Evolutionary conservation across 2,329 filamentous ascomycete genomes (phyloP).

Genomic region (Diatrype stigma): DNA sequence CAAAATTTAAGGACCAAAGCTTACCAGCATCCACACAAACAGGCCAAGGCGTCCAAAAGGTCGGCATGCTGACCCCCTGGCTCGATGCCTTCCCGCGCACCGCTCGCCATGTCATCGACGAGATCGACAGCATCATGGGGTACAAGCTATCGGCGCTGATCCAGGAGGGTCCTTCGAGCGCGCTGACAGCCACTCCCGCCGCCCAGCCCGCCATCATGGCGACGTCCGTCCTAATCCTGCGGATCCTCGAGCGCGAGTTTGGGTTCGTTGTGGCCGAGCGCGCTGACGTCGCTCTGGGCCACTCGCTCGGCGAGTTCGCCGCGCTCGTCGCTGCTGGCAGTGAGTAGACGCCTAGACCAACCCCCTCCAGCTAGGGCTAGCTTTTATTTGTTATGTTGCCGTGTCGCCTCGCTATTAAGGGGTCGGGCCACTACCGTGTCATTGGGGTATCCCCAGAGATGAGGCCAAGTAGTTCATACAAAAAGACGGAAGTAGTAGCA

Average conservation of each 20-base stretch:
- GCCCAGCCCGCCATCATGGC: slow-evolving; percentile 97
- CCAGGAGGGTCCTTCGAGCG: slow-evolving; percentile 70
- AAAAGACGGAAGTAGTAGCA: no score
- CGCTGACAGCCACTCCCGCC: slow-evolving; percentile 77
- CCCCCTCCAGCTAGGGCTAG: no score
- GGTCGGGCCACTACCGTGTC: no score
- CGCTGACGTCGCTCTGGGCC: slow-evolving; percentile 80
- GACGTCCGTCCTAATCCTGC: slow-evolving; percentile 83
- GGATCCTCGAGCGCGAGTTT: slow-evolving; percentile 82
- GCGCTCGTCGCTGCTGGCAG: slow-evolving; percentile 81
- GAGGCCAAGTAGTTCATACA: no score
- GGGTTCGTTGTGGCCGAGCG: slow-evolving; percentile 66
- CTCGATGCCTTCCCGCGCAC: slow-evolving; percentile 79
- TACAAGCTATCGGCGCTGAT: slow-evolving; percentile 75
- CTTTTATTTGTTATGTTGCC: no score
- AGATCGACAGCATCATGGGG: slow-evolving; percentile 76
- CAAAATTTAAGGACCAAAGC: no score
- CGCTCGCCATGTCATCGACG: slow-evolving; percentile 70
- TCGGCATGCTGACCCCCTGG: slow-evolving; percentile 85
- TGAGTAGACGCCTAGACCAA: no score
- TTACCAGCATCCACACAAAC: no score
- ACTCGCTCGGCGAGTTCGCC: slow-evolving; percentile 90
- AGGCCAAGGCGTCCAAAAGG: slow-evolving; percentile 87
- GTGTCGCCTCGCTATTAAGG: no score
- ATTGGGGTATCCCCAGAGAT: no score